Evolutionary conservation across 768 basidiomycete genomes (phyloP).

Genomic region (Rhizopogon vulgaris): DNA sequence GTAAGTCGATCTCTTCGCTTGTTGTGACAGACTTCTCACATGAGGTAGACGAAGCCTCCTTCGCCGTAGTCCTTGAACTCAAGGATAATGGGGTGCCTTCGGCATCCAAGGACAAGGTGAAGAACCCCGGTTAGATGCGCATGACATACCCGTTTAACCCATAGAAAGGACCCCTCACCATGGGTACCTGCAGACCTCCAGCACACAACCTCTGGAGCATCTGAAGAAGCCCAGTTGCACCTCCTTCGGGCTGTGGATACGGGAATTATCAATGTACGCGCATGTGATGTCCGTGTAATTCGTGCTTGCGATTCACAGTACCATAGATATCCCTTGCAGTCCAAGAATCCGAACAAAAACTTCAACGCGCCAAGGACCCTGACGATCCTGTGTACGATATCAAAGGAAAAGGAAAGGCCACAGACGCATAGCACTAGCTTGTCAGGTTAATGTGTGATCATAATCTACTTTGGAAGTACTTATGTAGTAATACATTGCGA

Average conservation of each 20-base stretch:
- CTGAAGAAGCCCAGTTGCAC: constrained; percentile 65
- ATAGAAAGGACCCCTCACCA: constrained; percentile 54
- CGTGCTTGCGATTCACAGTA: background rate
- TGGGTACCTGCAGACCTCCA: constrained; percentile 73
- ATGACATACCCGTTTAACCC: background rate
- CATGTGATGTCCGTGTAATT: background rate
- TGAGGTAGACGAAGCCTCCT: constrained; percentile 60
- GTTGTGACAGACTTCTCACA: constrained; percentile 1
- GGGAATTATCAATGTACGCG: constrained; percentile 69
- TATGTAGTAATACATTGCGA: constrained; percentile 6
- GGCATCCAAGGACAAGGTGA: constrained; percentile 40
- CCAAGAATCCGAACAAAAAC: constrained; percentile 74
- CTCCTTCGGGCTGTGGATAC: constrained; percentile 79
- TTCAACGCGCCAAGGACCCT: constrained; percentile 22
- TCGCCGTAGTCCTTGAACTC: constrained; percentile 79
- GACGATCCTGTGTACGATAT: constrained; percentile 2
- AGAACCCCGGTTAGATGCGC: constrained; percentile 1
- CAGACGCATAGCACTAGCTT: constrained; percentile 1
- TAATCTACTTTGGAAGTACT: constrained; percentile 1
- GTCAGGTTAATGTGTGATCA: background rate
- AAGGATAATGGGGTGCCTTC: constrained; percentile 58
- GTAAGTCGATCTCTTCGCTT: constrained; percentile 31
- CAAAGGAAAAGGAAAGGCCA: constrained; percentile 9
- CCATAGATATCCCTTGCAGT: constrained; percentile 66
- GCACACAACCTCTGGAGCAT: constrained; percentile 61